These are phyloP conservation scores for Stereocaulon alpinum DNA, from an alignment of 495 filamentous ascomycete genomes.

Conservation along the genomic window DNA sequence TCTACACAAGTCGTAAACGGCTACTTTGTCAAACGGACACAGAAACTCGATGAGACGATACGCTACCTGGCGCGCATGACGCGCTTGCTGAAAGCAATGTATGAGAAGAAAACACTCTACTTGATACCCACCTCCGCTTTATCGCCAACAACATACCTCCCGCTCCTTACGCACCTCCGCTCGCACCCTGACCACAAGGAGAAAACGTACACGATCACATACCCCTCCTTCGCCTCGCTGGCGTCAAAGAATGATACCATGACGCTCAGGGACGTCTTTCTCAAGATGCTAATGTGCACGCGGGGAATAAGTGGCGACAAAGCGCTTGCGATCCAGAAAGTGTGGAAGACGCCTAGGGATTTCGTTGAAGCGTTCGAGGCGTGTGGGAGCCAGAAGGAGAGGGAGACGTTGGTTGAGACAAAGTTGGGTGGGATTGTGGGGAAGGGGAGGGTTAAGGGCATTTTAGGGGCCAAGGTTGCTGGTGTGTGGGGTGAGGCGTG, in stretches of 20 bases:
- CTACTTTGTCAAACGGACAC: slow-evolving; percentile 71
- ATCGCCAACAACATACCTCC: slow-evolving; percentile 61
- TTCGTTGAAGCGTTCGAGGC: slow-evolving; percentile 58
- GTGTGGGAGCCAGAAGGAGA: slow-evolving; percentile 32
- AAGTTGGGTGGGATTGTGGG: slow-evolving; percentile 48
- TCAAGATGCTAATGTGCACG: slow-evolving; percentile 86
- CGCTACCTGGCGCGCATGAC: slow-evolving; percentile 71
- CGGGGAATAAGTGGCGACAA: slow-evolving; percentile 71
- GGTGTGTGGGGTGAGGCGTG: slow-evolving; percentile 53
- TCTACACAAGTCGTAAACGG: slow-evolving; percentile 72
- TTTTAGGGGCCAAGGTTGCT: slow-evolving; percentile 57
- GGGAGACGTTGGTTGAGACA: slow-evolving; percentile 40
- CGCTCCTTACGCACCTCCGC: slow-evolving; percentile 47
- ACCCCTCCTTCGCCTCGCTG: slow-evolving; percentile 59
- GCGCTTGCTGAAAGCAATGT: slow-evolving; percentile 51
- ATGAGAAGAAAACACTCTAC: slow-evolving; percentile 38
- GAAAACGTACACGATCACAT: slow-evolving; percentile 54
- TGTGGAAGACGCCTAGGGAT: slow-evolving; percentile 61
- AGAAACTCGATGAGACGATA: slow-evolving; percentile 70
- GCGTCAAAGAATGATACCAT: slow-evolving; percentile 65
- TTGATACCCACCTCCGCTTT: slow-evolving; percentile 58
- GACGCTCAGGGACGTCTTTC: slow-evolving; percentile 61
- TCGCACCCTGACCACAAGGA: slow-evolving; percentile 34
- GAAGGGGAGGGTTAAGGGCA: slow-evolving; percentile 55
- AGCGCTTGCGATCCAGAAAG: slow-evolving; percentile 66